Evolutionary conservation across 2,329 filamentous ascomycete species (phyloP), one percentile per base, ranked within the genome.

Genomic region (Paraphaeosphaeria minitans): DNA sequence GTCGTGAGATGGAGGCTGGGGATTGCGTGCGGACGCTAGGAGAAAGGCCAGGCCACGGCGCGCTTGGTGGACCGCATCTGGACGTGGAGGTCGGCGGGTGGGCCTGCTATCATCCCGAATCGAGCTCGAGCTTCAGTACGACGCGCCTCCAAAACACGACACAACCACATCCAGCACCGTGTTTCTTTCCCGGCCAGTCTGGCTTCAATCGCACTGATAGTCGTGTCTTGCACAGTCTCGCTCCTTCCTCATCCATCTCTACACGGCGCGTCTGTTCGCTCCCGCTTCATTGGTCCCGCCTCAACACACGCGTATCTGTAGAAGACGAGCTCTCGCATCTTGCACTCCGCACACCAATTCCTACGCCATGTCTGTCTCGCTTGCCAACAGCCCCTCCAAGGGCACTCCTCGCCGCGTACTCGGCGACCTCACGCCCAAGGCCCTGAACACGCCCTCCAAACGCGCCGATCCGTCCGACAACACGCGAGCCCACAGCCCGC

Each of bases 391-490:
- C 35, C 70, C 72, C 24, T 62, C 68, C 21, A 71, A 72, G 47
- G 68, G 66, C 39, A 63, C 72, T 14, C 68, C 66, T 46, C 69
- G 75, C 67, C 74, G 74, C 65, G 71, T 70, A 2, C 66, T 78
- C 5, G 74, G 74, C 21, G 69, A 76, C 31, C 58, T 78, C 48
- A 68, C 73, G 2, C 68, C 74, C 37, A 72, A 66, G 56, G 68
- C 74, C 47, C 65, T 71, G 49, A 77, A 76, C 59, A 71, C 71
- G 57, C 66, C 74, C 21, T 68, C 66, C 24, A 73, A 66, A 60
- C 67, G 68, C 29, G 37, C 61, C 47, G 66, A 70, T 22, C 45
- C 63, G 51, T 64, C 67, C 49, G 66, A 72, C 60, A 56, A 56
- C 56, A 59, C 59, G 61, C 66, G 64, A 61, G 60, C 66, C 37